Percentiles rank a stretch among this genome's conserved stretches.
Conservation (phyloP, 2,329 filamentous ascomycete genomes). For the Alternaria sp. region DNA sequence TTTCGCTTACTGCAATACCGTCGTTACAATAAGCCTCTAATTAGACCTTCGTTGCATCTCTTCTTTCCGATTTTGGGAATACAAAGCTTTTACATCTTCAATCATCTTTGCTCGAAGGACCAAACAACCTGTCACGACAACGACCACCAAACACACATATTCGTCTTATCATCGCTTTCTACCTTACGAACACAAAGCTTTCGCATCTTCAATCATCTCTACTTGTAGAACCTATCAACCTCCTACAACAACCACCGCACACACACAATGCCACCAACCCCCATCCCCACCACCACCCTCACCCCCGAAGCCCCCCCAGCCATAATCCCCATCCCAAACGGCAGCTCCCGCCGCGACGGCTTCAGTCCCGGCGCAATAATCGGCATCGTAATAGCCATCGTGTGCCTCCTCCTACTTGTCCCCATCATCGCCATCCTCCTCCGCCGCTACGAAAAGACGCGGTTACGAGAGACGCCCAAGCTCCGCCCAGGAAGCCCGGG, state of each 20-base stretch:
- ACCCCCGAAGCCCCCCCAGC: conserved; percentile 22
- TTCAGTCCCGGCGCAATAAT: conserved; percentile 29
- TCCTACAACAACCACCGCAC: not conserved
- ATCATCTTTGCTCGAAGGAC: not conserved
- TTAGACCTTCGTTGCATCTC: too few species aligned
- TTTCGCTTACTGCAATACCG: not conserved
- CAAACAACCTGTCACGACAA: not conserved
- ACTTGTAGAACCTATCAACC: not conserved
- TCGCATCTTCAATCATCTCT: not conserved
- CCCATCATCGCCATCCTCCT: conserved; percentile 28
- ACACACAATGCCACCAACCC: not conserved
- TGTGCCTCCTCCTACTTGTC: conserved; percentile 23
- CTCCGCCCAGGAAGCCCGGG: not conserved
- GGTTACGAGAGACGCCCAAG: conserved; percentile 24
- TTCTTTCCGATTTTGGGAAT: not conserved
- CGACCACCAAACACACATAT: not conserved
- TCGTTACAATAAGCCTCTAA: not conserved
- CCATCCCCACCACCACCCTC: not conserved
- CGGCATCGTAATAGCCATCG: conserved; percentile 29
- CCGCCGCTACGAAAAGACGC: conserved; percentile 25
- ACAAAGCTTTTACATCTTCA: not conserved
- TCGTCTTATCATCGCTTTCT: not conserved
- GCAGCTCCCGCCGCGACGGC: conserved; percentile 14
- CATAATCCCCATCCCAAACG: not conserved
- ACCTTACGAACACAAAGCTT: not conserved